phyloP scores from a whole-genome alignment of 2,329 filamentous ascomycete genomes.

The Apiospora arundinis region DNA sequence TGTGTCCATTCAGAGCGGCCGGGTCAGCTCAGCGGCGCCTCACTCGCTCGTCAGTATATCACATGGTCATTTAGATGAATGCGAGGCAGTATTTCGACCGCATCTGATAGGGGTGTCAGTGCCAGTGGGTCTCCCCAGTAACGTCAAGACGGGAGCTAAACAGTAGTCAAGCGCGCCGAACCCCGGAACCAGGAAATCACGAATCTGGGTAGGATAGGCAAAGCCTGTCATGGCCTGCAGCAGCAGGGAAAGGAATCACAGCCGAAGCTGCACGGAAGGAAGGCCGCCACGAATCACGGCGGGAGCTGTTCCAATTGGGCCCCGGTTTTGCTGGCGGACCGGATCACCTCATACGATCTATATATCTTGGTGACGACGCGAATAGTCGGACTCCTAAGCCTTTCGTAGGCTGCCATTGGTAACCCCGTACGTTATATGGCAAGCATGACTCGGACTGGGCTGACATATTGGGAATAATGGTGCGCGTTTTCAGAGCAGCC shows the following conservation, averaged over 20 bases:
- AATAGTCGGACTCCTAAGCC: constrained; percentile 4
- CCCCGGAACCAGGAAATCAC: constrained; percentile 5
- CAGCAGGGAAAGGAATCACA: constrained; percentile 6
- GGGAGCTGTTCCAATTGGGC: constrained; percentile 10
- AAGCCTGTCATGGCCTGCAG: background rate
- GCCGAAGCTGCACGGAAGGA: background rate
- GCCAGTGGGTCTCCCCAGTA: constrained; percentile 8
- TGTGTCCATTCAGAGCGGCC: background rate
- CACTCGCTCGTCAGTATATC: background rate
- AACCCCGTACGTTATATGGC: background rate
- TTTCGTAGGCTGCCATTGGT: background rate
- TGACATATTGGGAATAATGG: background rate
- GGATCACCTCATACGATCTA: background rate
- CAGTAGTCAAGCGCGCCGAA: background rate
- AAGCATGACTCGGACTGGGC: background rate
- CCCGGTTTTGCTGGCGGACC: background rate
- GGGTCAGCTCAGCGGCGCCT: background rate
- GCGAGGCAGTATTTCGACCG: background rate
- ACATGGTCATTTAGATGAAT: background rate
- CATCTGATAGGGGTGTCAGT: background rate
- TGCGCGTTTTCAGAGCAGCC: background rate
- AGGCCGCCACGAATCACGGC: constrained; percentile 13
- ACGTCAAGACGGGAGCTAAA: background rate
- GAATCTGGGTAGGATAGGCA: background rate
- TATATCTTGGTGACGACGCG: background rate